Conservation (phyloP, 2,329 filamentous ascomycete species). For the Trichoderma pleuroti region DNA sequence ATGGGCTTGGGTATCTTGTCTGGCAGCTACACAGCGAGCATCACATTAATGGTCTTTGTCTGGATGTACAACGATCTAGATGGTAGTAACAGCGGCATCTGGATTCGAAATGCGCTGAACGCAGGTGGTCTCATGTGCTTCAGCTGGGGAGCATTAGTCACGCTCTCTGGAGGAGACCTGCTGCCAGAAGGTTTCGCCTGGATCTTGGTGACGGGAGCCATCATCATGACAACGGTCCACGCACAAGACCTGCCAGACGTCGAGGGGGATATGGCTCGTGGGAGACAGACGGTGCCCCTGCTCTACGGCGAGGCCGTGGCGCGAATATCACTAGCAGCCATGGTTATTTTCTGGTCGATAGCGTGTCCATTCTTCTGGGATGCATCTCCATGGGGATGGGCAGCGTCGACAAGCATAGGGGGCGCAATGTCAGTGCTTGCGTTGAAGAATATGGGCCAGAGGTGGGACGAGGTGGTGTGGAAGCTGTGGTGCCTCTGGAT, state of each 20-base stretch:
- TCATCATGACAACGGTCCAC: slow-evolving; percentile 29
- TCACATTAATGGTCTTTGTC: slow-evolving; percentile 26
- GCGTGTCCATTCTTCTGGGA: slow-evolving; percentile 20
- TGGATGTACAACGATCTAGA: slow-evolving; percentile 34
- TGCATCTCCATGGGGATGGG: slow-evolving; percentile 8
- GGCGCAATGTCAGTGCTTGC: slow-evolving; percentile 18
- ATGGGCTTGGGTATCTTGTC: slow-evolving; percentile 19
- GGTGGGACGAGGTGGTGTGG: slow-evolving; percentile 25
- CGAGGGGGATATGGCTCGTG: slow-evolving; percentile 28
- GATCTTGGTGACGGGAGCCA: slow-evolving; percentile 24
- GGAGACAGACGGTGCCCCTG: slow-evolving; percentile 28
- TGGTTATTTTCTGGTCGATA: slow-evolving; percentile 23
- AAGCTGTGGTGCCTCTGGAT: slow-evolving; percentile 29
- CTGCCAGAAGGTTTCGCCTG: slow-evolving; percentile 22
- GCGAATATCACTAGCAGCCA: slow-evolving; percentile 20
- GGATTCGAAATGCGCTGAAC: slow-evolving; percentile 29
- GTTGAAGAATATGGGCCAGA: slow-evolving; percentile 20
- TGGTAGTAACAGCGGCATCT: slow-evolving; percentile 24
- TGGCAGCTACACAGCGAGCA: slow-evolving; percentile 23
- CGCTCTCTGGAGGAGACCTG: slow-evolving; percentile 20
- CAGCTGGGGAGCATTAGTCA: slow-evolving; percentile 27
- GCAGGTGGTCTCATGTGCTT: slow-evolving; percentile 30
- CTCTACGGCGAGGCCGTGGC: slow-evolving; percentile 26
- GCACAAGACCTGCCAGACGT: slow-evolving; percentile 28
- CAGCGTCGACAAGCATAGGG: slow-evolving; percentile 16